phyloP scores from a whole-genome alignment of 768 basidiomycete genomes.

The Suillus brevipes region DNA sequence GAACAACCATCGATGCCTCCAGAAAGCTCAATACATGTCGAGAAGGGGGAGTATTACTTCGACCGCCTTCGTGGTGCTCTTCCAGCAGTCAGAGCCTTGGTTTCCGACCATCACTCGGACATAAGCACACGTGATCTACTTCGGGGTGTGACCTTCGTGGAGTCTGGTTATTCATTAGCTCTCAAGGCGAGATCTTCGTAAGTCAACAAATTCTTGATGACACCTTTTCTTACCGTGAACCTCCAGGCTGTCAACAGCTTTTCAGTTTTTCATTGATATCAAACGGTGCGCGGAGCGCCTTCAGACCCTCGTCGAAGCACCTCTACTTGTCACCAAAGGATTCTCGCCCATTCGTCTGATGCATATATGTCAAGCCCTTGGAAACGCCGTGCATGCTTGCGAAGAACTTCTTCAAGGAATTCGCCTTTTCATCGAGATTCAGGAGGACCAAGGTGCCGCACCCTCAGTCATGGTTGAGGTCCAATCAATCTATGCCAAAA shows the following conservation, averaged over 20 bases:
- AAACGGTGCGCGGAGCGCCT: constrained; percentile 21
- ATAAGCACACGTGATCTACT: constrained; percentile 85
- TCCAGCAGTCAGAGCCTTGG: constrained; percentile 59
- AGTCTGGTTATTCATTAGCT: constrained; percentile 73
- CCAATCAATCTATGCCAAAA: constrained; percentile 25
- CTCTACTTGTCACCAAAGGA: constrained; percentile 18
- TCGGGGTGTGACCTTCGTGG: constrained; percentile 73
- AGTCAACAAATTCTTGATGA: constrained; percentile 28
- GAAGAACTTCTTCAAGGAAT: constrained; percentile 40
- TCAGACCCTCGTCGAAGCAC: constrained; percentile 19
- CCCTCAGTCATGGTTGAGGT: constrained; percentile 30
- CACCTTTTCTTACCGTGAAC: constrained; percentile 17
- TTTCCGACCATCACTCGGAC: constrained; percentile 77
- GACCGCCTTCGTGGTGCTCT: constrained; percentile 62
- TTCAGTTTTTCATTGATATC: constrained; percentile 19
- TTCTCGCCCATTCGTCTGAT: constrained; percentile 1
- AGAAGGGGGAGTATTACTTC: constrained; percentile 65
- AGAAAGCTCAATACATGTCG: constrained; percentile 24
- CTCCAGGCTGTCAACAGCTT: constrained; percentile 20
- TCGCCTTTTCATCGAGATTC: constrained; percentile 33
- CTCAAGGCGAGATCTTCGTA: constrained; percentile 65
- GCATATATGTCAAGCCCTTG: constrained; percentile 21
- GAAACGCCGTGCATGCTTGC: constrained; percentile 30
- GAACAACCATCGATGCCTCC: constrained; percentile 52
- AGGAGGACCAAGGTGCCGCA: constrained; percentile 21